phyloP scores from a whole-genome alignment of 2,329 filamentous ascomycete species.

The Geosmithia flava region DNA sequence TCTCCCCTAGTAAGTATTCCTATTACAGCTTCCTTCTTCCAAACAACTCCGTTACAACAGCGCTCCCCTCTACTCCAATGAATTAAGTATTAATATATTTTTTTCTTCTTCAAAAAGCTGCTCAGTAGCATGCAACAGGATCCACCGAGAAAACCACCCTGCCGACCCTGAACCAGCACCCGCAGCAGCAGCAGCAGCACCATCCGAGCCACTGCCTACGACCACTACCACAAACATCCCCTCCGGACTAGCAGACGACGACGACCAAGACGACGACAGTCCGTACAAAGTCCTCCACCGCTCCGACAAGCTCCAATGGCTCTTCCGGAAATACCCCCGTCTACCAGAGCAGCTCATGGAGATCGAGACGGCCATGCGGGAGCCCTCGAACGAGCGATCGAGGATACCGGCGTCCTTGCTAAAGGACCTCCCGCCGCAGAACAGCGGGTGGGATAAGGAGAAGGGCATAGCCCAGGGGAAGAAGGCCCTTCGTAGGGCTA shows the following conservation, averaged over 20 bases:
- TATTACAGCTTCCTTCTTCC: not conserved
- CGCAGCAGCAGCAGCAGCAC: conserved; percentile 5
- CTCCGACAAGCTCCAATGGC: conserved; percentile 32
- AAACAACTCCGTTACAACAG: no score
- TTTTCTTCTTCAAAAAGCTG: conserved; percentile 26
- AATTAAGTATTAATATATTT: conserved; percentile 4
- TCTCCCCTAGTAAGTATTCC: conserved; percentile 40
- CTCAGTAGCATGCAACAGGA: conserved; percentile 43
- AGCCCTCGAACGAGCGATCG: conserved; percentile 13
- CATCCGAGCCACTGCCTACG: conserved; percentile 3
- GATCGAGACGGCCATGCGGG: conserved; percentile 37
- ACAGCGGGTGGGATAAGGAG: conserved; percentile 40
- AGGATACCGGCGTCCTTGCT: conserved; percentile 18
- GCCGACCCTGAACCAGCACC: conserved; percentile 20
- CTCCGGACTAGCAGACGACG: conserved; percentile 1
- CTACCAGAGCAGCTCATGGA: conserved; percentile 31
- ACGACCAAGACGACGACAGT: not conserved
- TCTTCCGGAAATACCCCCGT: conserved; percentile 40
- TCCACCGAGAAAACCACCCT: conserved; percentile 37
- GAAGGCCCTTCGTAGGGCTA: conserved; percentile 36
- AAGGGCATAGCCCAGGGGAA: conserved; percentile 44
- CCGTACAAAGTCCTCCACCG: conserved; percentile 25
- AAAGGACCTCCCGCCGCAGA: conserved; percentile 16
- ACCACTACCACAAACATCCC: conserved; percentile 6
- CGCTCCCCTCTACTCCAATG: no score